Base-by-base conservation (phyloP, 2,329 filamentous ascomycete genomes). In the Bimuria novae-zelandiae region DNA sequence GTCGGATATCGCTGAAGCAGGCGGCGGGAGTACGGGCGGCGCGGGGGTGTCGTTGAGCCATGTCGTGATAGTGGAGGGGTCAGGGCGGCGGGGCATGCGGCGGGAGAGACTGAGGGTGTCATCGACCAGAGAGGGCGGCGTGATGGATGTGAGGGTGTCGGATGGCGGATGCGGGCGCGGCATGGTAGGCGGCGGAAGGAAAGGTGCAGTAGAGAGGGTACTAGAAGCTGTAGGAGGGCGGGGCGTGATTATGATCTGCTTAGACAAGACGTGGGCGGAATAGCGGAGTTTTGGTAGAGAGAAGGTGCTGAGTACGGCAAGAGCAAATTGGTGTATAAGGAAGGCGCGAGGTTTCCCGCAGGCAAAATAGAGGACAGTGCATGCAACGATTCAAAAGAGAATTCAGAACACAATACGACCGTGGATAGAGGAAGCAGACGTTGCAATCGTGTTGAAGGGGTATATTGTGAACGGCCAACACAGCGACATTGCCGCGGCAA, bases 51-150 rank as follows among this genome's bases (percentile, higher is more conserved):
- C 21, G 7, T 51, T 12, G 27, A 62, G 29, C 63, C 63, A 64
- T 12, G 46, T 33, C 7, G 55, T 17, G 16, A 61, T 50, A 17
- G 59, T 50, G 10, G 56, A 17, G 16, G 62, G 43, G 25, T 59
- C 50, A 14, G 48, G 36, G n/a, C 36, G 30, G 17, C 30, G 51
- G 16, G 61, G 61, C 33, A 59, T 50, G 53, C 63, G 64, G 3
- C 52, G 37, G 4, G 40, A 33, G 52, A 69, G 50, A 12, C 55
- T 57, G 37, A 17, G 14, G 48, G 55, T 59, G 51, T 70, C 67
- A 47, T 72, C 69, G 39, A 63, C 27, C 49, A 55, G 64, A 23
- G 64, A 68, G 5, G 54, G 49, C 1, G 61, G 50, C 2, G 60
- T 57, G 36, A 53, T 51, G 41, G 57, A 50, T 42, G 54, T 62